phyloP scores from a whole-genome alignment of 805 yeast species.

The Yamadazyma takamatsuzukensis region DNA sequence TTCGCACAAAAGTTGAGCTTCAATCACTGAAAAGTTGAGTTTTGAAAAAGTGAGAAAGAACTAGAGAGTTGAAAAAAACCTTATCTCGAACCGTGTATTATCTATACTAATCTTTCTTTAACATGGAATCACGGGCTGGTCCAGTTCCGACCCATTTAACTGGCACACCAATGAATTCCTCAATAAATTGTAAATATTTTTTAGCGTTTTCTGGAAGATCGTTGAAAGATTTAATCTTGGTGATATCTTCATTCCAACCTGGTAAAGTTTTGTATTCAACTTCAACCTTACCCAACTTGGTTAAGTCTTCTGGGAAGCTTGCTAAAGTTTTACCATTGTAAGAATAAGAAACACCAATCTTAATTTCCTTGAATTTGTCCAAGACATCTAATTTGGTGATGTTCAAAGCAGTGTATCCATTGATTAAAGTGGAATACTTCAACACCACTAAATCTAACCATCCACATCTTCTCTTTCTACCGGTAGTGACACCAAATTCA shows the following conservation, averaged over 20 bases:
- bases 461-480: slow-evolving; percentile 98
- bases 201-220: slow-evolving; percentile 88
- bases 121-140: slow-evolving; percentile 93
- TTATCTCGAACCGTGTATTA: too few relatives aligned
- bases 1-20: too few relatives aligned
- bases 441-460: slow-evolving; percentile 97
- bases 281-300: slow-evolving; percentile 79
- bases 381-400: slow-evolving; percentile 94
- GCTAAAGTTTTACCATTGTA: slow-evolving; percentile 71
- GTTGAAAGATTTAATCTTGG: slow-evolving; percentile 61
- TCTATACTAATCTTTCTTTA: slow-evolving; percentile 43
- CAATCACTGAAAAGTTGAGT: too few relatives aligned
- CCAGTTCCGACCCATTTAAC: slow-evolving; percentile 98
- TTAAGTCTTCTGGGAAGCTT: slow-evolving; percentile 91
- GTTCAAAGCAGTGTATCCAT: slow-evolving; percentile 93
- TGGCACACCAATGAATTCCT: slow-evolving; percentile 78
- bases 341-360: slow-evolving; percentile 82
- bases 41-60: too few relatives aligned
- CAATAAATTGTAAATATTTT: slow-evolving; percentile 80
- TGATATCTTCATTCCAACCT: slow-evolving; percentile 90
- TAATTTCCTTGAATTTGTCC: slow-evolving; percentile 83
- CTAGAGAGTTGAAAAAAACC: too few relatives aligned
- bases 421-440: slow-evolving; percentile 84
- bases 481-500: slow-evolving; percentile 97
- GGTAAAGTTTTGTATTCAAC: slow-evolving; percentile 89